Evolutionary conservation across 2,329 filamentous ascomycete species (phyloP).

Genomic region (Byssochlamys sp.): DNA sequence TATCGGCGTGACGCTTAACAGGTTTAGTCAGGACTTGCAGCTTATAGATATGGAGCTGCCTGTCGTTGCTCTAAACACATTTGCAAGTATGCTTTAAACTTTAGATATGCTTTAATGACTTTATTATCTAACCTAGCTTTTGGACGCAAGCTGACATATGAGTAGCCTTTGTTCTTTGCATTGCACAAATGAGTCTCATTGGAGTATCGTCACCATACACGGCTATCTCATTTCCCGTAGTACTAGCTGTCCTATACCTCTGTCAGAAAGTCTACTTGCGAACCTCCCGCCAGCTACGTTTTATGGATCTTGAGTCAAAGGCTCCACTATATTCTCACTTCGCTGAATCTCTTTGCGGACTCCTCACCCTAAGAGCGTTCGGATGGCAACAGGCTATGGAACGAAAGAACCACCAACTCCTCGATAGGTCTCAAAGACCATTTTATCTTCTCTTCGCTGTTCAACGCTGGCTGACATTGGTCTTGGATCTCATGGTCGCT

Average conservation of each 20-base stretch:
- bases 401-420: slow-evolving; percentile 37
- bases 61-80: slow-evolving; percentile 31
- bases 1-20: slow-evolving; percentile 32
- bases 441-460: slow-evolving; percentile 50
- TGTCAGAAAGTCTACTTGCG: slow-evolving; percentile 51
- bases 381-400: slow-evolving; percentile 42
- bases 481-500: slow-evolving; percentile 43
- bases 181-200: slow-evolving; percentile 43
- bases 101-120: background rate
- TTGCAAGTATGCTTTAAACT: slow-evolving; percentile 20
- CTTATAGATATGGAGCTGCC: slow-evolving; percentile 38
- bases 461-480: slow-evolving; percentile 49
- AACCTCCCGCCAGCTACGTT: slow-evolving; percentile 51
- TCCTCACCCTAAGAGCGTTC: slow-evolving; percentile 49
- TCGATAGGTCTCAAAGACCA: slow-evolving; percentile 48
- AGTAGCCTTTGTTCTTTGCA: slow-evolving; percentile 19
- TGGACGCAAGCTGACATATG: background rate
- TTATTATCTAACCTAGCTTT: background rate
- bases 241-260: slow-evolving; percentile 38
- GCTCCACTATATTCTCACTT: slow-evolving; percentile 51
- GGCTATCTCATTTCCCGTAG: slow-evolving; percentile 42
- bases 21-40: slow-evolving; percentile 38
- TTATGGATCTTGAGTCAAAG: slow-evolving; percentile 54
- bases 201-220: slow-evolving; percentile 40
- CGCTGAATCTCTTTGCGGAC: slow-evolving; percentile 46